Evolutionary conservation across 805 yeast species (phyloP).

Genomic region (baker's yeast (Saccharomyces cerevisiae)): DNA sequence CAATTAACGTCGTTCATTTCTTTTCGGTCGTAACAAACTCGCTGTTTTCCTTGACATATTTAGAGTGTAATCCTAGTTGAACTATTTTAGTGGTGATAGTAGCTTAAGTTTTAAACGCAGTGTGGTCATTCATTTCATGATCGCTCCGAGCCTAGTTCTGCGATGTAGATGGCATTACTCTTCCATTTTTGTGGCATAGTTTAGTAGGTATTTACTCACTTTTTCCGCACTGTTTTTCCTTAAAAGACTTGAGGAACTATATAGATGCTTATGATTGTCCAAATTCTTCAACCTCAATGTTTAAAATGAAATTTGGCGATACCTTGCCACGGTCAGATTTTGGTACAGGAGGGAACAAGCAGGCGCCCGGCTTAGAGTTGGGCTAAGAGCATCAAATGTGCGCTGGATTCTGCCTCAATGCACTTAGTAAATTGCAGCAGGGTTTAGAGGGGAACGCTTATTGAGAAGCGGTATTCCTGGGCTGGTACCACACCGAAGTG

Average conservation of each 20-base stretch:
- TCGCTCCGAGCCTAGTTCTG: background rate
- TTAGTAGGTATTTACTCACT: conserved; percentile 14
- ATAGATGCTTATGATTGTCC: background rate
- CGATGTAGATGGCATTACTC: background rate
- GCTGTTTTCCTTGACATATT: background rate
- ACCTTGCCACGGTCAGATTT: background rate
- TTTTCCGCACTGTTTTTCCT: conserved; percentile 19
- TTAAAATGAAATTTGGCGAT: background rate
- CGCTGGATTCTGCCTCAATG: background rate
- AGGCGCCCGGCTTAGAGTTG: background rate
- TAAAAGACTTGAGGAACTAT: background rate
- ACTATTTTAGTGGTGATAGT: background rate
- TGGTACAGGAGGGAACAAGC: background rate
- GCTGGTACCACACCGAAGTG: background rate
- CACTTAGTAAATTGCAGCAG: background rate
- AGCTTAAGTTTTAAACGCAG: background rate
- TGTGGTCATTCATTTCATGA: background rate
- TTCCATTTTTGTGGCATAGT: background rate
- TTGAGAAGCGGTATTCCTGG: background rate
- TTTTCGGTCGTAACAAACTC: too few relatives aligned
- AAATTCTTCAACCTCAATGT: background rate
- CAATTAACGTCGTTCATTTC: background rate
- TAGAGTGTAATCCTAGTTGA: too few relatives aligned
- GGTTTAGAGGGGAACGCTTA: background rate
- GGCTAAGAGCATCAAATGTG: background rate